phyloP scores from a whole-genome alignment of 441 rosid species.

The Erodium texanum region DNA sequence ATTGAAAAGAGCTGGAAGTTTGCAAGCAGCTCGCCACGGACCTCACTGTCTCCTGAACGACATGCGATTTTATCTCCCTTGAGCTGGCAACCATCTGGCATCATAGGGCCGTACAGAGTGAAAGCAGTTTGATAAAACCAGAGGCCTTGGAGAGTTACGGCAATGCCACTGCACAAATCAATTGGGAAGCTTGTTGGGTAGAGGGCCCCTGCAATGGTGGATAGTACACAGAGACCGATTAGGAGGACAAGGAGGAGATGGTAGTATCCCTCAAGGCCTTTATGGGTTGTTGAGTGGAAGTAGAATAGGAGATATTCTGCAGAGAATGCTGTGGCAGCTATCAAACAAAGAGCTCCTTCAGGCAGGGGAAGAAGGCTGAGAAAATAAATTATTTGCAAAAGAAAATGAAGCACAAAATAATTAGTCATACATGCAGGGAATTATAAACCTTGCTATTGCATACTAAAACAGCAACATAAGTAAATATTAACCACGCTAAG shows the following conservation, averaged over 20 bases:
- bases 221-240: constrained; percentile 29
- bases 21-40: constrained; percentile 79
- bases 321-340: constrained; percentile 70
- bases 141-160: constrained; percentile 82
- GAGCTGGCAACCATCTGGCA: constrained; percentile 26
- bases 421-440: not conserved
- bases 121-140: constrained; percentile 67
- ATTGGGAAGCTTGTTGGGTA: constrained; percentile 69
- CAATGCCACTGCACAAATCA: constrained; percentile 63
- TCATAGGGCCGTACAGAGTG: no score
- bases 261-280: constrained; percentile 92
- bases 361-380: constrained; percentile 67
- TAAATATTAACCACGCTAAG: not conserved
- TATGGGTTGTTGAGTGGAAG: constrained; percentile 91
- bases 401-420: not conserved
- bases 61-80: constrained; percentile 42
- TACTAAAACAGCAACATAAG: not conserved
- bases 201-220: constrained; percentile 63
- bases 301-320: constrained; percentile 79
- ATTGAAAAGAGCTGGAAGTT: constrained; percentile 69
- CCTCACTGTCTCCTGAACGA: constrained; percentile 39
- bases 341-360: constrained; percentile 63
- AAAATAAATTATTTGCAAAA: not conserved
- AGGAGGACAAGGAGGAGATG: constrained; percentile 85
- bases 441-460: not conserved